These are phyloP conservation scores for Debaryomyces udenii DNA, from an alignment of 1,139 yeast species.

Conservation along the genomic window DNA sequence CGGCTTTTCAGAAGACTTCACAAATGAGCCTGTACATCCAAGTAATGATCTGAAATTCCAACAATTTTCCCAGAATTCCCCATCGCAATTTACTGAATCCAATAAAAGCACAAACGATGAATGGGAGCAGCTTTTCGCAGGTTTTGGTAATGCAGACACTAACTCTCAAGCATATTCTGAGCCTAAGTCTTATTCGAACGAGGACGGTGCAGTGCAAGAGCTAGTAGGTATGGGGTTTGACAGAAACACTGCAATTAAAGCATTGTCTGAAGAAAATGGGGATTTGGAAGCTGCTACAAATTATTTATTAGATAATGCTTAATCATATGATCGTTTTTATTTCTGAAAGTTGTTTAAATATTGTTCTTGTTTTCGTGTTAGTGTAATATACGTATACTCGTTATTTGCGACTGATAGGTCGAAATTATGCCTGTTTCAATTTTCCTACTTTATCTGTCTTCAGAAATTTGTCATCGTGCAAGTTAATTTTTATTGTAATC, in stretches of 20 bases:
- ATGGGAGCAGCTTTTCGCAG: constrained; percentile 94
- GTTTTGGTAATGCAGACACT: constrained; percentile 60
- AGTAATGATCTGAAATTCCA: constrained; percentile 9
- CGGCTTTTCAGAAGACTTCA: constrained; percentile 45
- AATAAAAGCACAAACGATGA: constrained; percentile 57
- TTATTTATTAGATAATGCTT: constrained; percentile 71
- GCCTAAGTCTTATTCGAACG: constrained; percentile 10
- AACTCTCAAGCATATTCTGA: constrained; percentile 1
- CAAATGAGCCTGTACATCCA: constrained; percentile 23
- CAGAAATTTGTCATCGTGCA: too few relatives aligned
- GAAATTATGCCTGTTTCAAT: neutral
- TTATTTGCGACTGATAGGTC: too few relatives aligned
- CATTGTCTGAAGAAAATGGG: constrained; percentile 71
- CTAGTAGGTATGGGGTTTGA: constrained; percentile 90
- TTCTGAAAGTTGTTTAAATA: neutral
- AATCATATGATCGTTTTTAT: constrained; percentile 11
- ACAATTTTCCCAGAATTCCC: constrained; percentile 4
- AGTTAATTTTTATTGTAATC: too few relatives aligned
- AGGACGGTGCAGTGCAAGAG: constrained; percentile 55
- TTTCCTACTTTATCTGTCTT: too few relatives aligned
- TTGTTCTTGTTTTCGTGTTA: neutral
- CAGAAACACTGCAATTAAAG: constrained; percentile 62
- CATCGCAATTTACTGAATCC: constrained; percentile 13
- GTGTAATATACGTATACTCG: constrained; percentile 1
- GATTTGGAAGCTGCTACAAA: constrained; percentile 85